phyloP scores from a whole-genome alignment of 257 asterid species.

The Solanum phureja region DNA sequence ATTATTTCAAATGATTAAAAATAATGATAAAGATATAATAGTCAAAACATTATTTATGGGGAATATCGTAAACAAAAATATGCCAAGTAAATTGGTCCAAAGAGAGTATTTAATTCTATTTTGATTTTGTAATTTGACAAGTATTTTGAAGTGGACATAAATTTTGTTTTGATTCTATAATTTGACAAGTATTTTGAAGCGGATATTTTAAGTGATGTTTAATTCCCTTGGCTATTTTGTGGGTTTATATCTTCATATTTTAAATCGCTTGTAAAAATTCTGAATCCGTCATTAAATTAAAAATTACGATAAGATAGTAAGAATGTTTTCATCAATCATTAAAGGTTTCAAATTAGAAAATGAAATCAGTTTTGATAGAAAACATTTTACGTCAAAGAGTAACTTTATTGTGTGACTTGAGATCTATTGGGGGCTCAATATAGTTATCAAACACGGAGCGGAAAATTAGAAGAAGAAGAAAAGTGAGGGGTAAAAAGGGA shows the following conservation, averaged over 20 bases:
- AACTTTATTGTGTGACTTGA: neutral
- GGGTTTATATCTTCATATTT: neutral
- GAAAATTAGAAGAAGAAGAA: neutral
- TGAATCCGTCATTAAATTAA: accelerated
- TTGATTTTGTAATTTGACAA: neutral
- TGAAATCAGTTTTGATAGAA: neutral
- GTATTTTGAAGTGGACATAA: no score
- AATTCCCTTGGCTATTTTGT: neutral
- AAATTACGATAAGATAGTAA: accelerated
- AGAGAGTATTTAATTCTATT: neutral
- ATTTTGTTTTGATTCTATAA: neutral
- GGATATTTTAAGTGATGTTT: neutral
- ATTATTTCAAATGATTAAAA: neutral
- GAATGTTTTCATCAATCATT: neutral
- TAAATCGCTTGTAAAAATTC: accelerated
- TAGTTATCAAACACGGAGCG: neutral
- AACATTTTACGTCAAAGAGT: neutral
- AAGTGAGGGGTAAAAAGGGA: neutral
- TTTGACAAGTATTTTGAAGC: neutral
- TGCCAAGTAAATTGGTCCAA: neutral
- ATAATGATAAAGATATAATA: no score
- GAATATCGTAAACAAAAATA: neutral
- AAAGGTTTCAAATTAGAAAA: neutral
- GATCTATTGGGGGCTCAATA: neutral
- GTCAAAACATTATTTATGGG: neutral